phyloP scores from a whole-genome alignment of 768 basidiomycete genomes.

The Kwoniella europaea region DNA sequence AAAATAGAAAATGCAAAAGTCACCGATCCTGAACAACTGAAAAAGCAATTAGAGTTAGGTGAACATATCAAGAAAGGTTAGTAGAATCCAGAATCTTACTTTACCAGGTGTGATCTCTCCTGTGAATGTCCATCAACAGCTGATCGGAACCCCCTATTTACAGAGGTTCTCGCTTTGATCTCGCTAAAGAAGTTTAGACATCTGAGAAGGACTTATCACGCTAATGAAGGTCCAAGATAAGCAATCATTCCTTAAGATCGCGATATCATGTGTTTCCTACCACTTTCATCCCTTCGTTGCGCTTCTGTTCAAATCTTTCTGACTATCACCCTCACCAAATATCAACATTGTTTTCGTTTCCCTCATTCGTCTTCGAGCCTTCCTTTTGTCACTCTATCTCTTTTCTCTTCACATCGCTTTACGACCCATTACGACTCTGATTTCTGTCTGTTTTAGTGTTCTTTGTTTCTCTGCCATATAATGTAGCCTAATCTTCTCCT shows the following conservation, averaged over 20 bases:
- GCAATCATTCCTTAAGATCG: too few relatives aligned
- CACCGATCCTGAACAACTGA: conserved; percentile 49
- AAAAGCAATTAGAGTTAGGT: conserved; percentile 53
- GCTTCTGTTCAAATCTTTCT: too few relatives aligned
- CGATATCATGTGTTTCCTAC: too few relatives aligned
- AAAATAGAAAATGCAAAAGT: conserved; percentile 52
- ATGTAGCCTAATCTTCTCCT: background rate
- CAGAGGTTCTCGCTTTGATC: conserved; percentile 57
- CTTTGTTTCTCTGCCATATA: conserved; percentile 19
- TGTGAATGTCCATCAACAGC: background rate
- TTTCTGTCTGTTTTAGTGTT: background rate
- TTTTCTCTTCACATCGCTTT: background rate
- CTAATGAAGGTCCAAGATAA: conserved; percentile 47
- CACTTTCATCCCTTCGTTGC: too few relatives aligned
- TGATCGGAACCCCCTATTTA: background rate
- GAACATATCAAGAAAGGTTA: conserved; percentile 58
- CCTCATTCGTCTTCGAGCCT: background rate
- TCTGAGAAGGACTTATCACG: conserved; percentile 50
- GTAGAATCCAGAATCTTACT: conserved; percentile 4
- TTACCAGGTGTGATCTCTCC: background rate
- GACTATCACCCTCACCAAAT: too few relatives aligned
- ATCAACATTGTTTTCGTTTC: background rate
- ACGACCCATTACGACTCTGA: background rate
- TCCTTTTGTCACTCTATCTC: too few relatives aligned
- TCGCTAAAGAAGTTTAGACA: conserved; percentile 57